Evolutionary conservation across 108 stramenopile species (phyloP).

Genomic region (Aurantiochytrium sp.): DNA sequence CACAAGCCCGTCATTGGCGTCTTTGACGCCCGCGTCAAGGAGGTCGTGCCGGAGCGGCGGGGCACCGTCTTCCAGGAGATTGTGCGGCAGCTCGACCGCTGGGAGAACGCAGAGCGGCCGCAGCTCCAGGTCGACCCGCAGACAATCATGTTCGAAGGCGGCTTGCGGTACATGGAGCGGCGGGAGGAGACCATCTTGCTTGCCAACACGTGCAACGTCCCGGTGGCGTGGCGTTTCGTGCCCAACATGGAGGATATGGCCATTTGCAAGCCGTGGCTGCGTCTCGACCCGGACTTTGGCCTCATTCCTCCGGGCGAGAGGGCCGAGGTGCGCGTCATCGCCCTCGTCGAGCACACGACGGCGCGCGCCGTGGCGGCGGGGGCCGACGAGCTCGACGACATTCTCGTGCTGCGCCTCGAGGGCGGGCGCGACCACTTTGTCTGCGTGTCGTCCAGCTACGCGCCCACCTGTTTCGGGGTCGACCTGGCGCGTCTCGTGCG

Average conservation of each 20-base stretch:
- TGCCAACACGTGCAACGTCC: constrained; percentile 77
- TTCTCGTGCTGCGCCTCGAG: constrained; percentile 85
- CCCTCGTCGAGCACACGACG: constrained; percentile 71
- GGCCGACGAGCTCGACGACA: constrained; percentile 78
- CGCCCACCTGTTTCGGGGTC: constrained; percentile 87
- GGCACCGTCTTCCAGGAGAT: constrained; percentile 74
- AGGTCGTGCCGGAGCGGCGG: constrained; percentile 65
- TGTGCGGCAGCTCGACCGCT: constrained; percentile 66
- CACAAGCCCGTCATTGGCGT: constrained; percentile 95
- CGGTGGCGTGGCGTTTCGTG: constrained; percentile 81
- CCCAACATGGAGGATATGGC: constrained; percentile 83
- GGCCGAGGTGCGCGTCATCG: constrained; percentile 66
- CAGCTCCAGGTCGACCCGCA: constrained; percentile 71
- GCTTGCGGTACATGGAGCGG: constrained; percentile 51
- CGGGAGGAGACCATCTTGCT: constrained; percentile 61
- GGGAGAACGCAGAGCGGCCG: constrained; percentile 78
- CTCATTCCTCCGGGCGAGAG: constrained; percentile 83
- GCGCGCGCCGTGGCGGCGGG: constrained; percentile 72
- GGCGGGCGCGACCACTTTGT: constrained; percentile 88
- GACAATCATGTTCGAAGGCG: constrained; percentile 71
- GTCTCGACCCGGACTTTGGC: constrained; percentile 77
- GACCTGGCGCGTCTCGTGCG: constrained; percentile 77
- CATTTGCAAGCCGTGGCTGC: constrained; percentile 82
- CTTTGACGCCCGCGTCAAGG: constrained; percentile 70
- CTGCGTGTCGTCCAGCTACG: constrained; percentile 71